A percentile compares a stretch with the other conserved stretches of the same genome.
Conservation (phyloP, 2,329 filamentous ascomycete species). For the Botrytis squamosa region DNA sequence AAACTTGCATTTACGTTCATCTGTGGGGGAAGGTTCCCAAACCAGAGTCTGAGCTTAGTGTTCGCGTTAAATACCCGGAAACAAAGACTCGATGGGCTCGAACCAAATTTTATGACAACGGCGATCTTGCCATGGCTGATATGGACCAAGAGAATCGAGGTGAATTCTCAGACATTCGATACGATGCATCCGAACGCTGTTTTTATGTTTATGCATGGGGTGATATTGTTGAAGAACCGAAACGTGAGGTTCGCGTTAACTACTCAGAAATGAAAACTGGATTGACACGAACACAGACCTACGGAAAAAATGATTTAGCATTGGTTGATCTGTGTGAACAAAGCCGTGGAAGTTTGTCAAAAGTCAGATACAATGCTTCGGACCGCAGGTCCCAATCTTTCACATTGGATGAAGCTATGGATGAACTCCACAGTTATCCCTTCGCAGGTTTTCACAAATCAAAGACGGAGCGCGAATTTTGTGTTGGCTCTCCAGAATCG, state of each 20-base stretch:
- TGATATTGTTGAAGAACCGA: background rate
- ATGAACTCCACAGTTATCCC: background rate
- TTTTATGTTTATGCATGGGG: background rate
- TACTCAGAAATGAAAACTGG: conserved; percentile 18
- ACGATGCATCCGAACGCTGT: conserved; percentile 13
- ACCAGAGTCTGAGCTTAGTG: background rate
- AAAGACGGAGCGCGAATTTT: background rate
- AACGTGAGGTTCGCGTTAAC: background rate
- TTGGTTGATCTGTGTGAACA: conserved; percentile 2
- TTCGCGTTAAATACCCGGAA: conserved; percentile 20
- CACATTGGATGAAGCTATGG: background rate
- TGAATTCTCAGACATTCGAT: conserved; percentile 9
- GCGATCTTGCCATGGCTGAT: conserved; percentile 11
- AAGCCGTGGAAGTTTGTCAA: background rate
- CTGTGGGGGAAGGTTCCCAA: conserved; percentile 16
- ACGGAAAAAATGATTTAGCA: background rate
- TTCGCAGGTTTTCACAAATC: background rate
- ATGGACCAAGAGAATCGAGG: conserved; percentile 4
- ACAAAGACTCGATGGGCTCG: conserved; percentile 21
- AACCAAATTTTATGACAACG: conserved; percentile 5
- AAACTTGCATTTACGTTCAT: conserved; percentile 27
- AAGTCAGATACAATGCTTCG: conserved; percentile 1
- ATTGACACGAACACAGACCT: conserved; percentile 18
- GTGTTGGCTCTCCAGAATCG: conserved; percentile 19
- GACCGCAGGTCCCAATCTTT: background rate